Evolutionary conservation across 805 yeast species (phyloP).

Genomic region (Phaffomyces opuntiae): DNA sequence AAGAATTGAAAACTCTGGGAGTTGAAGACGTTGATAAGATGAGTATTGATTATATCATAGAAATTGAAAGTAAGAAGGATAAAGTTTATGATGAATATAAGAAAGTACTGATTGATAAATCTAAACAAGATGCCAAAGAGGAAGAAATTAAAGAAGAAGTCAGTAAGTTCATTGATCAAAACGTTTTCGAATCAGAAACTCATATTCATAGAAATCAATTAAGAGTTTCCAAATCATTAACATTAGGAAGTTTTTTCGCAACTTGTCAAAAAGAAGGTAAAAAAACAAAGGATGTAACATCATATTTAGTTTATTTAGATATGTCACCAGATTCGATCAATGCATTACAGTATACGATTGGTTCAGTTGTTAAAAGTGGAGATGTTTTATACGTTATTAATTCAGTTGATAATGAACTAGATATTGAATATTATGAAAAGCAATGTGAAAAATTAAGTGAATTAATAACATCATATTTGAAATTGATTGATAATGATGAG

Average conservation of each 20-base stretch:
- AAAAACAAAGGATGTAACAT: constrained; percentile 30
- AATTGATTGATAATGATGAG: constrained; percentile 8
- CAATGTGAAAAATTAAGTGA: constrained; percentile 11
- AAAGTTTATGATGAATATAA: constrained; percentile 15
- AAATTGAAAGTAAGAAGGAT: constrained; percentile 17
- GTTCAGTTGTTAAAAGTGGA: constrained; percentile 76
- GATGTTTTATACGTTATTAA: constrained; percentile 64
- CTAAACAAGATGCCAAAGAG: constrained; percentile 5
- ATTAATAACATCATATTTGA: constrained; percentile 8
- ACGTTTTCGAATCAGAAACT: constrained; percentile 47
- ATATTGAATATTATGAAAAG: constrained; percentile 18
- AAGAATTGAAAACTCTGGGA: constrained; percentile 30
- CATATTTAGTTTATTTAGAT: constrained; percentile 75
- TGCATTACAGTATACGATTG: constrained; percentile 85
- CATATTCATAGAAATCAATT: constrained; percentile 46
- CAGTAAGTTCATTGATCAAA: constrained; percentile 35
- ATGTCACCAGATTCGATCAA: constrained; percentile 74
- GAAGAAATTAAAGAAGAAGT: constrained; percentile 4
- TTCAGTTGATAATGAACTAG: constrained; percentile 41
- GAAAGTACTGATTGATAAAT: constrained; percentile 13
- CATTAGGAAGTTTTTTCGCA: constrained; percentile 56
- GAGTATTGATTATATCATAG: constrained; percentile 13
- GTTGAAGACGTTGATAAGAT: constrained; percentile 32
- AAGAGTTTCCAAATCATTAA: constrained; percentile 60
- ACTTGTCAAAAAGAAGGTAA: constrained; percentile 3